Conservation (phyloP, 2,329 filamentous ascomycete genomes). For the Calonectria montana region DNA sequence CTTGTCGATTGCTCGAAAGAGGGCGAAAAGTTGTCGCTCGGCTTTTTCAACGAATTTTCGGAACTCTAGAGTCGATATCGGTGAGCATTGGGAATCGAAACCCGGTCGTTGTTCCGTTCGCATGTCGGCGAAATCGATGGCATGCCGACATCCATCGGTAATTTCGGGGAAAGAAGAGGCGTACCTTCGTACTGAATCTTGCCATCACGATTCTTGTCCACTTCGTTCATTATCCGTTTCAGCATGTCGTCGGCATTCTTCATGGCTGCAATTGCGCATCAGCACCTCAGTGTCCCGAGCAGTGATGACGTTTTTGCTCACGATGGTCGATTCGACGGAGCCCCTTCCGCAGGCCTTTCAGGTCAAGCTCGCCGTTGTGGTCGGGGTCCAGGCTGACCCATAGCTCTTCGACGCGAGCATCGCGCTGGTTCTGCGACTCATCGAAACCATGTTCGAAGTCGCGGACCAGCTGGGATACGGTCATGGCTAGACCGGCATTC, state of each 20-base stretch:
- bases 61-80: conserved; percentile 73
- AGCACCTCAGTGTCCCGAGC: conserved; percentile 32
- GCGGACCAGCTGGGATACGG: conserved; percentile 60
- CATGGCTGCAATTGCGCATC: conserved; percentile 61
- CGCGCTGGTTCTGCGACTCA: conserved; percentile 82
- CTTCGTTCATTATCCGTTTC: conserved; percentile 80
- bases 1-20: conserved; percentile 89
- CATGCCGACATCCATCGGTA: conserved; percentile 22
- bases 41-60: conserved; percentile 87
- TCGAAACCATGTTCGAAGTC: conserved; percentile 73
- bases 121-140: conserved; percentile 24
- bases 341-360: conserved; percentile 85
- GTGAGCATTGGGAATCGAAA: conserved; percentile 33
- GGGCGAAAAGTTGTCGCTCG: conserved; percentile 81
- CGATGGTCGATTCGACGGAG: conserved; percentile 92
- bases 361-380: conserved; percentile 82
- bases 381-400: conserved; percentile 86
- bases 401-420: conserved; percentile 83
- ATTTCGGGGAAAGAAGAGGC: conserved; percentile 40
- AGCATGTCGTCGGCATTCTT: conserved; percentile 94
- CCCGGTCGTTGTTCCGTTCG: conserved; percentile 21
- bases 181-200: conserved; percentile 91
- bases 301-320: conserved; percentile 54
- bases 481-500: conserved; percentile 51
- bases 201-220: conserved; percentile 89